Conservation (phyloP, 2,329 filamentous ascomycete species). For the Cladosporium sp. region DNA sequence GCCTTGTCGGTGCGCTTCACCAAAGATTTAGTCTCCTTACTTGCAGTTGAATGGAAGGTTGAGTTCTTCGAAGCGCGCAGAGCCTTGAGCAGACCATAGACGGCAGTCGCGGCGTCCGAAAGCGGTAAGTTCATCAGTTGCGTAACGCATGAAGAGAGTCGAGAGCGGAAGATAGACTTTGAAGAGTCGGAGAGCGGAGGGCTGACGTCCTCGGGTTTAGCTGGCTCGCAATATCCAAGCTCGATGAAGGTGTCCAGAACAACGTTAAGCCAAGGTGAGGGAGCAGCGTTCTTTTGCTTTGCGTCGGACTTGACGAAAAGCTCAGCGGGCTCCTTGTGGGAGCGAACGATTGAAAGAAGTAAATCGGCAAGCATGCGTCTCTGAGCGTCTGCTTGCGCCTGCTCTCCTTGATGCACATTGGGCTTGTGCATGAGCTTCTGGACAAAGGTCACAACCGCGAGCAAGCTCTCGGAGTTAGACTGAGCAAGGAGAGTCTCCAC, state of each 20-base stretch:
- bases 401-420: conserved; percentile 39
- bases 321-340: conserved; percentile 30
- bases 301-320: conserved; percentile 17
- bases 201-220: conserved; percentile 26
- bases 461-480: conserved; percentile 48
- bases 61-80: conserved; percentile 8
- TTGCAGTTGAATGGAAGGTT: conserved; percentile 12
- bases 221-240: conserved; percentile 37
- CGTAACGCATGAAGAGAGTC: conserved; percentile 53
- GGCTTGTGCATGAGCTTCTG: conserved; percentile 44
- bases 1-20: conserved; percentile 21
- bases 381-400: conserved; percentile 41
- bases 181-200: conserved; percentile 42
- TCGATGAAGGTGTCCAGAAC: conserved; percentile 20
- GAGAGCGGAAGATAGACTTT: conserved; percentile 50
- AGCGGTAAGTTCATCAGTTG: conserved; percentile 39
- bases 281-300: conserved; percentile 23
- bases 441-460: conserved; percentile 53
- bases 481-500: conserved; percentile 68
- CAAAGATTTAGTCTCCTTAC: conserved; percentile 15
- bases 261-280: conserved; percentile 22
- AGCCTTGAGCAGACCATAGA: conserved; percentile 19
- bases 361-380: conserved; percentile 50
- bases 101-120: conserved; percentile 17
- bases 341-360: conserved; percentile 46